Conservation (phyloP, 2,329 filamentous ascomycete genomes). For the Colletotrichum sojae region DNA sequence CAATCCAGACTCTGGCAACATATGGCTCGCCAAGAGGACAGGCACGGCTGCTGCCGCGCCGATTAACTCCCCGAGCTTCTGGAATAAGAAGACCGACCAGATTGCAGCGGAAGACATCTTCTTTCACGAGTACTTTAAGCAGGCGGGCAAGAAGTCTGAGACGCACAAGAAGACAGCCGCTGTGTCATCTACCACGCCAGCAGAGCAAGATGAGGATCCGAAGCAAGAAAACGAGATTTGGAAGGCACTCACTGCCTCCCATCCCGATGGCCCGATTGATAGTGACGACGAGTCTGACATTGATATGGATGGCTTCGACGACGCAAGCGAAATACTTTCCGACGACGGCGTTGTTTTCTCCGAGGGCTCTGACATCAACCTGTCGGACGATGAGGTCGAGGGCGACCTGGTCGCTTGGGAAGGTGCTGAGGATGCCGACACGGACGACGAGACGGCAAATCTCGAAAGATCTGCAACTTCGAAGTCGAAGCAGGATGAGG, state of each 20-base stretch:
- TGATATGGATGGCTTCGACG: constrained; percentile 64
- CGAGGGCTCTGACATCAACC: constrained; percentile 60
- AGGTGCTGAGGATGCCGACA: constrained; percentile 59
- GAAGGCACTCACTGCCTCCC: constrained; percentile 88
- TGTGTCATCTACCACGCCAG: constrained; percentile 57
- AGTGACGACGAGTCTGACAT: constrained; percentile 71
- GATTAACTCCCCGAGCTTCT: constrained; percentile 91
- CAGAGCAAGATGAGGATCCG: constrained; percentile 65
- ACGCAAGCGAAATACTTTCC: constrained; percentile 52
- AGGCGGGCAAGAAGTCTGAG: constrained; percentile 75
- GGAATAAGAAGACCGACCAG: constrained; percentile 89
- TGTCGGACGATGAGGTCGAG: constrained; percentile 58
- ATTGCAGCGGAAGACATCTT: constrained; percentile 94
- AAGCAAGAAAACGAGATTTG: constrained; percentile 86
- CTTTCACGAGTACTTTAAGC: constrained; percentile 97
- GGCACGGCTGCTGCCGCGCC: constrained; percentile 52
- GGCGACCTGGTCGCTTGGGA: constrained; percentile 57
- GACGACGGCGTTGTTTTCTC: constrained; percentile 36
- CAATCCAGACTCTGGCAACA: constrained; percentile 69
- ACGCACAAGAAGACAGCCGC: constrained; percentile 70
- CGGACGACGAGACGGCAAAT: constrained; percentile 45
- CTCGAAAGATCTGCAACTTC: constrained; percentile 2
- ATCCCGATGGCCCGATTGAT: constrained; percentile 81
- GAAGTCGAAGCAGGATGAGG: constrained; percentile 41
- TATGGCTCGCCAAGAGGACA: constrained; percentile 68